Base-by-base conservation (phyloP, 2,329 filamentous ascomycete species). In the Dissoconium aciculare region DNA sequence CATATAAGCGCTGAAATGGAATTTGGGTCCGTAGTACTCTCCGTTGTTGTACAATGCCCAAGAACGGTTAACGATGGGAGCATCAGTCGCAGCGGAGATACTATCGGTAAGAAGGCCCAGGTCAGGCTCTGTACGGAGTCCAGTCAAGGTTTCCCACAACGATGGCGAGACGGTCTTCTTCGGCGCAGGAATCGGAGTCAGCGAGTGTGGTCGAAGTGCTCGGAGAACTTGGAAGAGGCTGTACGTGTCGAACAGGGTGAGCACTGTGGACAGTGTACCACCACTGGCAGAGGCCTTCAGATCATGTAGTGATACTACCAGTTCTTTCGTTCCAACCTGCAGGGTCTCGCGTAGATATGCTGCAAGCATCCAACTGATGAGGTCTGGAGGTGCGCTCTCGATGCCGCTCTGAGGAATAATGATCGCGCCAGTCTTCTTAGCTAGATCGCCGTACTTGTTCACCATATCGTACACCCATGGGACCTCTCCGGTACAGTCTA, bases 401-500 rank as follows among this genome's bases (percentile, higher is more conserved):
- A 76, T 54, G 5, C 71, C 72, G 38, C 64, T 64, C 32, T 69
- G 65, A 0, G 69, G 69, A 27, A 76, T 70, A 29, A 73, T 65
- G 51, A 78, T 70, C 32, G 71, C 69, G 15, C 66, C 65, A 36
- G 63, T 75, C 28, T 58, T 53, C 44, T 71, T 69, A 5, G 74
- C 74, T 1, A 57, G 62, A 5, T 63, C 60, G 39, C 77, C 63
- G 44, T 74, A 75, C 43, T 72, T 69, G 12, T 63, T 52, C 33
- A 76, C 62, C 56, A 77, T 73, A 27, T 70, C 62, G 38, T 64
- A 63, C 23, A 74, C 60, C 72, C 73, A 78, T 2, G 70, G 69
- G 1, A 67, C 63, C 48, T 78, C 73, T 28, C 73, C 74, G 4
- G 73, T 76, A 28, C 65, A 67, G 49, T 78, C 74, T 32, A 78